Base-by-base conservation (phyloP, 1,284 basidiomycete genomes). In the Apiotrichum akiyoshidainum region DNA sequence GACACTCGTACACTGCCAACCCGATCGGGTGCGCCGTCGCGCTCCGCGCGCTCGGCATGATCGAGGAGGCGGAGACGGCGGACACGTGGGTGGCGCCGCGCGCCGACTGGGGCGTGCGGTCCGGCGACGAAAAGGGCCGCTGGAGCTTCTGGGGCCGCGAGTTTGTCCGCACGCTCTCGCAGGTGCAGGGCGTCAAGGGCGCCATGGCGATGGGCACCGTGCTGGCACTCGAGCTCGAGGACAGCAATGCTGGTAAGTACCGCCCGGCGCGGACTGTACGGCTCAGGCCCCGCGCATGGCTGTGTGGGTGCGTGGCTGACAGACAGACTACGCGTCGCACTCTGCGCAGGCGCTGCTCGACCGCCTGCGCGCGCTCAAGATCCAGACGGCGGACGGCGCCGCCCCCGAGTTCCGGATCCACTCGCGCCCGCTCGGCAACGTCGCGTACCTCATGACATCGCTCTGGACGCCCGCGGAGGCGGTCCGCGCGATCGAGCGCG, bases 1-100 rank as follows among this genome's bases (percentile, higher is more conserved):
- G 95, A 0, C 95, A 99, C 75, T 92, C 88, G 59, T 99, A 99
- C 76, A 93, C 90, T 1, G 92, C 92, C 5, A 90, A 95, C 70
- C 85, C 92, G 0, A 82, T 95, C 41, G 95, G 93, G 0, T 98
- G 95, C 74, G 86, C 89, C 54, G 90, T 97, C 2, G 94, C 95
- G 1, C 86, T 87, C 65, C 85, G 87, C 74, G 86, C 92, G 12
- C 80, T 98, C 46, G 78, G 83, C 19, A 80, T 89, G 59, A 79
- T 95, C 31, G 71, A 75, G 35, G 84, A 83, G 19, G 80, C 79
- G 58, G 71, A 87, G 21, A 71, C 72, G 34, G 54, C 64, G 35
- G 82, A 82, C 58, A 78, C 73, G 3, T 94, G 89, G 89, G 68
- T 72, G 9, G 75, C 70, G 0, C 85, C 87, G 21, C 76, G 78